A percentile compares a stretch with the other conserved stretches of the same genome.
Evolutionary conservation across 2,329 filamentous ascomycete genomes (phyloP).

Genomic region (Endothia cerciana): DNA sequence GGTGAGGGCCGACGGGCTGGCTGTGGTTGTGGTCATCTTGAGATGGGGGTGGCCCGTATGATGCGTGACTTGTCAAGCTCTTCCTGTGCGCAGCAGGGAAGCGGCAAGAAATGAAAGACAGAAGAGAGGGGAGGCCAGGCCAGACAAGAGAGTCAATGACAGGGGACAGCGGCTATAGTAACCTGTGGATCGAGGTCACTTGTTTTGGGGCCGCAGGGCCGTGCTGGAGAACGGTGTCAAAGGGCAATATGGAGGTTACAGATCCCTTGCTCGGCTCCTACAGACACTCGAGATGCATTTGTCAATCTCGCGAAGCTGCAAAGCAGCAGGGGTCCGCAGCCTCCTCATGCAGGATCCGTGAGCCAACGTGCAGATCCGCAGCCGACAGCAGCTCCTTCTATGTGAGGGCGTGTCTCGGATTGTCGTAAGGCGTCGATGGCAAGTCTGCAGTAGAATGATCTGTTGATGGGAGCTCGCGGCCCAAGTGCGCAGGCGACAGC

Average conservation of each 20-base stretch:
- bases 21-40: neutral
- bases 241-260: neutral
- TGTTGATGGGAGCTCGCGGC: no score
- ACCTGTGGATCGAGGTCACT: no score
- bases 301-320: slow-evolving; percentile 5
- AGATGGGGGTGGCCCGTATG: no score
- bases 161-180: neutral
- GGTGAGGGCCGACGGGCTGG: neutral
- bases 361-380: neutral
- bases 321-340: slow-evolving; percentile 1
- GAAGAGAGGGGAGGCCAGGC: neutral
- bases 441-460: neutral
- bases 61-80: neutral
- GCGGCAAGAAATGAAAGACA: neutral
- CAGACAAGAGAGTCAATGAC: neutral
- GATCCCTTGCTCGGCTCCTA: neutral
- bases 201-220: neutral
- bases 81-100: neutral
- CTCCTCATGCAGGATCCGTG: neutral
- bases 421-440: neutral
- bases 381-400: neutral
- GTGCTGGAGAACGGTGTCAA: neutral
- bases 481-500: no score
- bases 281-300: neutral
- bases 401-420: neutral